Evolutionary conservation across 768 basidiomycete species (phyloP).

Genomic region (Inosperma sp.): DNA sequence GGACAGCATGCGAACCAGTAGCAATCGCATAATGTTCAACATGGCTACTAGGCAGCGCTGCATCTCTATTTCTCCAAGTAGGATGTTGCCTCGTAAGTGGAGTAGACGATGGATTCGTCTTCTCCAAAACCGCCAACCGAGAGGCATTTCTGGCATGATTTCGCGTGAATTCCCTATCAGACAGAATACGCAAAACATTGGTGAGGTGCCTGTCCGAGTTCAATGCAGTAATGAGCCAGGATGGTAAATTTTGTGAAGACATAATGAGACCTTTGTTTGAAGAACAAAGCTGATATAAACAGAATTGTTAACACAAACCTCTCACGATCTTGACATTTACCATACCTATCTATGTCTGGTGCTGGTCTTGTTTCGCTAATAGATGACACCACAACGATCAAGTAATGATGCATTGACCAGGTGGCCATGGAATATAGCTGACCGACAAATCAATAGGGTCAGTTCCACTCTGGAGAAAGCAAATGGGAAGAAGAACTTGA

Average conservation of each 20-base stretch:
- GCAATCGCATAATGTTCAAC: conserved; percentile 54
- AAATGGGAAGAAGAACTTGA: conserved; percentile 63
- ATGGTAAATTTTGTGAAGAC: conserved; percentile 20
- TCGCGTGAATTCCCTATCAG: conserved; percentile 34
- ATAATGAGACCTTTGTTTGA: background rate
- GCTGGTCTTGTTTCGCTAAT: conserved; percentile 36
- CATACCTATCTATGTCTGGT: conserved; percentile 21
- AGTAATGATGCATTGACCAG: conserved; percentile 33
- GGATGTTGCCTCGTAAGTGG: background rate
- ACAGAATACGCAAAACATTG: conserved; percentile 31
- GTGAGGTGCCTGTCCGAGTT: conserved; percentile 20
- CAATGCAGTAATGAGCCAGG: conserved; percentile 29
- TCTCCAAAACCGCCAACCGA: conserved; percentile 11
- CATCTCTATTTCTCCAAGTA: background rate
- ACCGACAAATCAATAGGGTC: conserved; percentile 45
- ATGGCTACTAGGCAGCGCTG: conserved; percentile 11
- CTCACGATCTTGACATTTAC: conserved; percentile 11
- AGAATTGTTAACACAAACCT: background rate
- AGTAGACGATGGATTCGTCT: conserved; percentile 4
- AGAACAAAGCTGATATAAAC: background rate
- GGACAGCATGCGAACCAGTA: conserved; percentile 41
- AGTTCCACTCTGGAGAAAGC: conserved; percentile 77
- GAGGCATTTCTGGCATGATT: conserved; percentile 28
- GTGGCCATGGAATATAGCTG: background rate
- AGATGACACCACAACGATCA: conserved; percentile 43